These are phyloP conservation scores for Fusarium camptoceras DNA, from an alignment of 2,329 filamentous ascomycete species.

Conservation along the genomic window DNA sequence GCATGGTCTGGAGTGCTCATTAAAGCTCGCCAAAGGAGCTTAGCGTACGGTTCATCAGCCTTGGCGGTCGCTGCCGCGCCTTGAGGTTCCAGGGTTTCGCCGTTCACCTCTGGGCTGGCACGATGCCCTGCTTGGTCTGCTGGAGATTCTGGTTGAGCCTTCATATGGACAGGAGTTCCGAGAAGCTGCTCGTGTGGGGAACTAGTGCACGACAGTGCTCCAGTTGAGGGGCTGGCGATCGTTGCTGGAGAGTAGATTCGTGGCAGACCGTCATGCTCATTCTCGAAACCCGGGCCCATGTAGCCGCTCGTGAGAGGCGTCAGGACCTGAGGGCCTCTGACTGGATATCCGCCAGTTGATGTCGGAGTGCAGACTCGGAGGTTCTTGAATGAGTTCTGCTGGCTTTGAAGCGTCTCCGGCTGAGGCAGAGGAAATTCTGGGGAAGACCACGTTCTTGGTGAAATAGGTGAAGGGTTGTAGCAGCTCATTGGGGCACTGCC, in stretches of 20 bases:
- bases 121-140: constrained; percentile 10
- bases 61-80: constrained; percentile 33
- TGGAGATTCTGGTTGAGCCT: constrained; percentile 17
- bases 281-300: constrained; percentile 31
- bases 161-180: constrained; percentile 30
- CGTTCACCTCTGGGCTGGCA: constrained; percentile 24
- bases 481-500: constrained; percentile 38
- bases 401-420: constrained; percentile 34
- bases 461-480: constrained; percentile 48
- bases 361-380: constrained; percentile 45
- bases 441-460: constrained; percentile 53
- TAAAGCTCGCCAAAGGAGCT: constrained; percentile 82
- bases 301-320: constrained; percentile 34
- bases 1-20: constrained; percentile 72
- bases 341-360: constrained; percentile 37
- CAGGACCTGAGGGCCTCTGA: constrained; percentile 31
- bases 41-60: constrained; percentile 78
- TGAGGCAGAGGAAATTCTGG: constrained; percentile 42
- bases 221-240: constrained; percentile 25
- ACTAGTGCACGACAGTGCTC: constrained; percentile 31
- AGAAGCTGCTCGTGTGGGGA: constrained; percentile 38
- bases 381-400: constrained; percentile 39
- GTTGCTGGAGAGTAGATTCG: constrained; percentile 22
- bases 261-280: constrained; percentile 35
- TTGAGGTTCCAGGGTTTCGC: constrained; percentile 19